These are phyloP conservation scores for Leccinum boreale DNA, from an alignment of 768 basidiomycete species.

Conservation along the genomic window DNA sequence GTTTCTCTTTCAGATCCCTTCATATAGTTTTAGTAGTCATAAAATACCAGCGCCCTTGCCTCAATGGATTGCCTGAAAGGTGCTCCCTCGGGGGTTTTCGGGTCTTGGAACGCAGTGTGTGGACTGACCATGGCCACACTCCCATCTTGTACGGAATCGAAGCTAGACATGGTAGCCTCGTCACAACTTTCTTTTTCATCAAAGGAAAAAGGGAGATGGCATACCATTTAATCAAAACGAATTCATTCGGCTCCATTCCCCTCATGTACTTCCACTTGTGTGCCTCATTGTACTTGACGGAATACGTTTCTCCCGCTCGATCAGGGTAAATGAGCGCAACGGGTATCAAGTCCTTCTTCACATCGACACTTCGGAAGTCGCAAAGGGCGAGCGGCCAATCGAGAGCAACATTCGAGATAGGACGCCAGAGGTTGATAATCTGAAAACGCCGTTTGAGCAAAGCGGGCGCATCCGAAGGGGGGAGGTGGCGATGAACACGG, in stretches of 20 bases:
- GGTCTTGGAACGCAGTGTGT: constrained; percentile 36
- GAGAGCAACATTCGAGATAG: constrained; percentile 35
- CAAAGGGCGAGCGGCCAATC: neutral
- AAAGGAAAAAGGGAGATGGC: constrained; percentile 1
- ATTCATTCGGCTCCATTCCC: constrained; percentile 43
- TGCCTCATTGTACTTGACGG: constrained; percentile 34
- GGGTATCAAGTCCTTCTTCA: neutral
- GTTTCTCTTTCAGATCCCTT: neutral
- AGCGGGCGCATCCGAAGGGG: constrained; percentile 36
- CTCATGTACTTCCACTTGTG: constrained; percentile 47
- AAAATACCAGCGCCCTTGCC: constrained; percentile 34
- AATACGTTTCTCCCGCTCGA: constrained; percentile 42
- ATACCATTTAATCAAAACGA: constrained; percentile 48
- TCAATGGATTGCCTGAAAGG: constrained; percentile 35
- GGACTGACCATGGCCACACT: constrained; percentile 32
- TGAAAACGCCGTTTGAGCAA: constrained; percentile 46
- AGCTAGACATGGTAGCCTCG: constrained; percentile 12
- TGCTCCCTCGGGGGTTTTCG: constrained; percentile 29
- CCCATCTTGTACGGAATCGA: constrained; percentile 35
- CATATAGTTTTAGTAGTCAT: neutral
- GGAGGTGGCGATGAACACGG: constrained; percentile 44
- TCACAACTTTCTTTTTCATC: neutral
- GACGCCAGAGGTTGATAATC: constrained; percentile 55
- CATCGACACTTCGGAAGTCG: neutral
- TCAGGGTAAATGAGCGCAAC: constrained; percentile 11